Base-by-base conservation (phyloP, 1,139 yeast species). In the Geotrichum fermentans region DNA sequence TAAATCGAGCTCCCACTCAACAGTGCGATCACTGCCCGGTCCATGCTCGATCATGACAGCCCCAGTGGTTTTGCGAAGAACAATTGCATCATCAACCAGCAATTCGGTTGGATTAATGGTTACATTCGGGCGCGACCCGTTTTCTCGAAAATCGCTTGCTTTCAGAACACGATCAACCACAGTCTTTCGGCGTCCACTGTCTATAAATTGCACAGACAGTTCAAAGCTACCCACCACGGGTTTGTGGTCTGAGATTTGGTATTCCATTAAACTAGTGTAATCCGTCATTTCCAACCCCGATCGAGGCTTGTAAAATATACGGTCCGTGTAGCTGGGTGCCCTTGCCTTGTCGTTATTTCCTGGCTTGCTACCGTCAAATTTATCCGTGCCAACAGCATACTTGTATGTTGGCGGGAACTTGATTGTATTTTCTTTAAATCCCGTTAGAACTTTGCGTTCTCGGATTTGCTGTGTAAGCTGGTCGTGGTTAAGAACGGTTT, bases 251-350 rank as follows among this genome's bases (percentile, higher is more conserved):
- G 90, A 81, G 22, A 80, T 73, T 1, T 70, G 59, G 56, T 74
- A 76, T 44, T 59, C 62, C 59, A 45, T 48, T 14, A 53, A 49
- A 4, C 58, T 47, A 2, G 33, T 35, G 50, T 61, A 62, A n/a
- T 57, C 59, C 59, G 4, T 54, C 44, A 32, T 50, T 36, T 21
- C 35, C 52, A 43, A 41, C 50, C 40, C 38, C 8, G 46, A n/a
- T 3, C 37, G 24, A 11, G 49, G 44, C 11, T 28, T 36, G 57
- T 63, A 72, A 18, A 84, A 65, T 18, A 83, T 75, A 43, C 94
- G 70, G 61, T 87, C 96, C 0, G 95, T 85, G 75, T 88, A 87
- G 1, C 92, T 83, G 0, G 95, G 95, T 3, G 77, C 70, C 53
- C 95, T 71, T 50, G 74, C 77, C 41, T 72, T 69, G 56, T 81